Evolutionary conservation across 371 early-diverging fungal species (phyloP), one percentile per base, ranked within the genome.

Genomic region (Umbelopsis sp.): DNA sequence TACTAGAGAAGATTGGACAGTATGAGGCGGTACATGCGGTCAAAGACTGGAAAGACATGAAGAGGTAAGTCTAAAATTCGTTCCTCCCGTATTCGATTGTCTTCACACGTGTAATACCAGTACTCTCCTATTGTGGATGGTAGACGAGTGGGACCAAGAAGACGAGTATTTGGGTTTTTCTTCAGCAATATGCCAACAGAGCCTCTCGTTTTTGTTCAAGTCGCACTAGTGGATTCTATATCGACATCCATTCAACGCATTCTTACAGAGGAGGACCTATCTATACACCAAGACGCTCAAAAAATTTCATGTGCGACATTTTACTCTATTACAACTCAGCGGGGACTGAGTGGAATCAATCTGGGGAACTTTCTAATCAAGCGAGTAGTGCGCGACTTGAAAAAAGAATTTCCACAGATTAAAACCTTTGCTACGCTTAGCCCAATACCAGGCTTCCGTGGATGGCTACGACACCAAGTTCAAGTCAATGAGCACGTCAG

Each of bases 1-100:
- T 92, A 8, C 80, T 96, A 24, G 95, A 96, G 76, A 93, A 92
- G 80, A 81, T 93, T 37, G 87, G 85, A 14, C 72, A 84, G 53
- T 92, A 95, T 74, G 96, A 96, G 74, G 90, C 92, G 0, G 95
- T 96, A 1, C 96, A 96, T 74, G 85, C 90, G 16, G 87, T 96
- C 35, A 78, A 81, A 66, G 86, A 88, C 14, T 91, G 92, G 87
- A 76, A 86, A 41, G 92, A 91, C 57, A 73, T 96, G 70, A 93
- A 94, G 72, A 89, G 91, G 80, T 74, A 67, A 66, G 50, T 14
- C 29, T 37, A 51, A 37, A 44, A 11, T 32, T 5, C 37, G 16
- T 3, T 22, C 25, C 29, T 16, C 16, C 53, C 14, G 24, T 70
- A 46, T 52, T 6, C 7, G 35, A 24, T 20, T 25, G 32, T 35